Evolutionary conservation across 805 yeast species (phyloP).

Genomic region (Saturnispora dispora): DNA sequence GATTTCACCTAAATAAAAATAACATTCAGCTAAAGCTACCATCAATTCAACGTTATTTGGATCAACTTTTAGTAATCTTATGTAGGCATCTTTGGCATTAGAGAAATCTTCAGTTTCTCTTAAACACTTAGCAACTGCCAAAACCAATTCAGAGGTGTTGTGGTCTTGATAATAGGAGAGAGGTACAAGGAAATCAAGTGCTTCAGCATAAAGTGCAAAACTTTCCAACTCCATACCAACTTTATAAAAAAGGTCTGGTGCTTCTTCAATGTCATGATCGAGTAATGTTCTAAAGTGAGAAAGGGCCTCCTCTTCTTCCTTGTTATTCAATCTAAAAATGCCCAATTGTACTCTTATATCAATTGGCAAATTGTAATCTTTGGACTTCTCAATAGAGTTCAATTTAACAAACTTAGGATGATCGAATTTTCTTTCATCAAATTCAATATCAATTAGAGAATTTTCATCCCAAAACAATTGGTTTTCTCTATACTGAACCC

Average conservation of each 20-base stretch:
- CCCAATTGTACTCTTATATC: conserved; percentile 84
- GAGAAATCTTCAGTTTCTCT: conserved; percentile 62
- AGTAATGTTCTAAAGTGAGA: conserved; percentile 55
- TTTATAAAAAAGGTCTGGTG: conserved; percentile 63
- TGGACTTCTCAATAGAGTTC: conserved; percentile 30
- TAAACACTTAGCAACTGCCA: conserved; percentile 67
- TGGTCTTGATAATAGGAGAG: conserved; percentile 48
- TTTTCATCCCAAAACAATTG: conserved; percentile 61
- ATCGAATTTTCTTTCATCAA: conserved; percentile 59
- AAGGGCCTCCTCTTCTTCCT: conserved; percentile 60
- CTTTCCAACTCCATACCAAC: conserved; percentile 70
- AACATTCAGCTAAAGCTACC: conserved; percentile 73
- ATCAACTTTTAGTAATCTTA: conserved; percentile 41
- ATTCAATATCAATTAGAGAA: conserved; percentile 63
- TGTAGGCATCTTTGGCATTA: conserved; percentile 54
- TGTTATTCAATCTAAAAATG: conserved; percentile 55
- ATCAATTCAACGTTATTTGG: conserved; percentile 65
- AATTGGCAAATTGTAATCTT: conserved; percentile 56
- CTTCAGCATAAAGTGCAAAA: conserved; percentile 64
- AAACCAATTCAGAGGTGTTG: conserved; percentile 41
- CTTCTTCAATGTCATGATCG: conserved; percentile 44
- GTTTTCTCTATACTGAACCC: conserved; percentile 64
- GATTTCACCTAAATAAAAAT: conserved; percentile 54
- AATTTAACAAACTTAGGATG: conserved; percentile 36
- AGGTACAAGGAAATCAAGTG: conserved; percentile 55